Conservation (phyloP, 306 rosid species). For the Castanospermum australe region DNA sequence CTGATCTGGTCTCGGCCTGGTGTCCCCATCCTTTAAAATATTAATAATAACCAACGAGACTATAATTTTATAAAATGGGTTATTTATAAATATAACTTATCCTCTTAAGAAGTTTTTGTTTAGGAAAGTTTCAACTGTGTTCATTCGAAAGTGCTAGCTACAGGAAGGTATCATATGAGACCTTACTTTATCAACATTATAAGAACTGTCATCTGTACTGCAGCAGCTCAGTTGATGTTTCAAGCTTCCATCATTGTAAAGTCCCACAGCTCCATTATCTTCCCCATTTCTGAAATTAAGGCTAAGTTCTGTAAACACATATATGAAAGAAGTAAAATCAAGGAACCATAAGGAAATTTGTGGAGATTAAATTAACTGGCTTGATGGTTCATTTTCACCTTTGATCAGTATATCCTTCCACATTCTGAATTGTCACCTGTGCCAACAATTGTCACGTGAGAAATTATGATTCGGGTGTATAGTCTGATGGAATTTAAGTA, state of each 20-base stretch:
- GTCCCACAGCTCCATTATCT: constrained; percentile 51
- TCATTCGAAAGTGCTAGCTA: constrained; percentile 1
- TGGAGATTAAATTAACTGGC: constrained; percentile 12
- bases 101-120: not conserved
- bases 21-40: constrained; percentile 46
- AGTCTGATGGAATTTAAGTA: constrained; percentile 9
- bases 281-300: constrained; percentile 62
- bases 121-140: constrained; percentile 9
- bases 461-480: constrained; percentile 9
- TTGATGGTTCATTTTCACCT: constrained; percentile 51
- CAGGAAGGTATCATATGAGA: constrained; percentile 29
- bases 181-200: constrained; percentile 66
- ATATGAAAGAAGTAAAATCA: not conserved
- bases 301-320: constrained; percentile 4
- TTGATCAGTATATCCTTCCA: constrained; percentile 71
- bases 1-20: constrained; percentile 30
- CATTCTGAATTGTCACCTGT: constrained; percentile 87
- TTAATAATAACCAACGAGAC: constrained; percentile 17
- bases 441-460: constrained; percentile 37
- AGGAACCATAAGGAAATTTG: not conserved
- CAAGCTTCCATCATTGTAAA: constrained; percentile 55
- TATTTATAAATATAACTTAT: not conserved
- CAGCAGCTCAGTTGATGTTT: constrained; percentile 55
- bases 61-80: not conserved
- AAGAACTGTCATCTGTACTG: constrained; percentile 61